These are phyloP conservation scores for Linnemannia elongata DNA, from an alignment of 192 early-diverging fungal species.

Conservation along the genomic window DNA sequence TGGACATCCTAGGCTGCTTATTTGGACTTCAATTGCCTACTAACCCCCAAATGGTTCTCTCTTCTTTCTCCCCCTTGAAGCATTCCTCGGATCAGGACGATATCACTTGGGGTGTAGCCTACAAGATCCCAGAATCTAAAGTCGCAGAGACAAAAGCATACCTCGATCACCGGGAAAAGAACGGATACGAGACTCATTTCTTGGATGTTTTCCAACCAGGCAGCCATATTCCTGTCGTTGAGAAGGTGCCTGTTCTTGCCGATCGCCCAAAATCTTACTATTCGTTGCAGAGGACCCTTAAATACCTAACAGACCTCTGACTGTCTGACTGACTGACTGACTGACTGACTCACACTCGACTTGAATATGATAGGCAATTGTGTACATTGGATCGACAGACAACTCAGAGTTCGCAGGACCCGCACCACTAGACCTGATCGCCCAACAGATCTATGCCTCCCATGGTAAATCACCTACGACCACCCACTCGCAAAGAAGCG, in stretches of 20 bases:
- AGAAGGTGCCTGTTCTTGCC: conserved; percentile 56
- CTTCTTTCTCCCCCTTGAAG: not conserved
- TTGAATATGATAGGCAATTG: conserved; percentile 66
- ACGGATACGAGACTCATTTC: conserved; percentile 82
- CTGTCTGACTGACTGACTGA: too few relatives aligned
- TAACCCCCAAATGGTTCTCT: not conserved
- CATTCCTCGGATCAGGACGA: conserved; percentile 59
- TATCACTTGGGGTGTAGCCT: conserved; percentile 87
- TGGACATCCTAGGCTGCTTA: not conserved
- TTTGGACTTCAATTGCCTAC: not conserved
- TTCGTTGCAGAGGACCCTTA: not conserved
- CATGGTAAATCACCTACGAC: conserved; percentile 54
- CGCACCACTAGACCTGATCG: conserved; percentile 70
- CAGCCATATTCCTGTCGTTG: conserved; percentile 57
- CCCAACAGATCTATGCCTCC: conserved; percentile 72
- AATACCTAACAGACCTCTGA: too few relatives aligned
- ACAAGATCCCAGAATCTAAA: conserved; percentile 76
- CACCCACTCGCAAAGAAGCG: not conserved
- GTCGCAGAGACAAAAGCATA: conserved; percentile 78
- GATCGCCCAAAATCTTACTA: not conserved
- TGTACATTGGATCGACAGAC: conserved; percentile 82
- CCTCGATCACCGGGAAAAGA: conserved; percentile 91
- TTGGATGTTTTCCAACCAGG: conserved; percentile 71
- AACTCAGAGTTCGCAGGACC: conserved; percentile 88
- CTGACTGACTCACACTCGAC: too few relatives aligned